Evolutionary conservation across 768 basidiomycete genomes (phyloP).

Genomic region (Megacollybia marginata): DNA sequence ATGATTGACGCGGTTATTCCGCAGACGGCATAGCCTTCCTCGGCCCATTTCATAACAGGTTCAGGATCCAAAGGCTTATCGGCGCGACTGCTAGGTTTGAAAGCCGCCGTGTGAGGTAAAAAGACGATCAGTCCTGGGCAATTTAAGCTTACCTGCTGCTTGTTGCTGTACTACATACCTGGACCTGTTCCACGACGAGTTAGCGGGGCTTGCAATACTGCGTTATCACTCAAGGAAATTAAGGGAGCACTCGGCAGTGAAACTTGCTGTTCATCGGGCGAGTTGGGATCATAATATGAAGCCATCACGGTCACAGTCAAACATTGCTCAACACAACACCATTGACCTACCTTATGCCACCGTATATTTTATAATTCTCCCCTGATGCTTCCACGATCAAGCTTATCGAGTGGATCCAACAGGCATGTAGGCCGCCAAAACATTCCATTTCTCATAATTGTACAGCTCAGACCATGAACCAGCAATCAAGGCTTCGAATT

Average conservation of each 20-base stretch:
- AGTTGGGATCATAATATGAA: conserved; percentile 27
- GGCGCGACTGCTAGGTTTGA: conserved; percentile 13
- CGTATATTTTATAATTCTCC: no score
- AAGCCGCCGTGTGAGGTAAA: conserved; percentile 24
- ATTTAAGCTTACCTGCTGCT: no score
- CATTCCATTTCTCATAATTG: no score
- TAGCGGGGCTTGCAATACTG: conserved; percentile 38
- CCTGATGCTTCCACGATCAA: no score
- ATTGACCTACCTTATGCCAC: no score
- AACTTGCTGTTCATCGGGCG: conserved; percentile 31
- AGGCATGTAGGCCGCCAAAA: no score
- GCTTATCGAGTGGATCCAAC: no score
- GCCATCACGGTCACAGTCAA: no score
- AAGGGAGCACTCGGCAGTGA: conserved; percentile 34
- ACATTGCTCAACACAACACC: no score
- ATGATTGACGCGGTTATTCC: conserved; percentile 21
- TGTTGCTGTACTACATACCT: conserved; percentile 19
- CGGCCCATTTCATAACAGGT: conserved; percentile 45
- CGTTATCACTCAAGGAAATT: conserved; percentile 19
- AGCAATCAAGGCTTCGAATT: not conserved
- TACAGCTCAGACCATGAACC: no score
- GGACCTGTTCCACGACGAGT: conserved; percentile 42
- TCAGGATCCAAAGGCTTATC: conserved; percentile 36
- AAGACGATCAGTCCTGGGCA: conserved; percentile 21
- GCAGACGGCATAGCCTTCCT: conserved; percentile 44